Evolutionary conservation across 2,329 filamentous ascomycete species (phyloP), one percentile per base, ranked within the genome.

Genomic region (Cryphonectria radicalis): DNA sequence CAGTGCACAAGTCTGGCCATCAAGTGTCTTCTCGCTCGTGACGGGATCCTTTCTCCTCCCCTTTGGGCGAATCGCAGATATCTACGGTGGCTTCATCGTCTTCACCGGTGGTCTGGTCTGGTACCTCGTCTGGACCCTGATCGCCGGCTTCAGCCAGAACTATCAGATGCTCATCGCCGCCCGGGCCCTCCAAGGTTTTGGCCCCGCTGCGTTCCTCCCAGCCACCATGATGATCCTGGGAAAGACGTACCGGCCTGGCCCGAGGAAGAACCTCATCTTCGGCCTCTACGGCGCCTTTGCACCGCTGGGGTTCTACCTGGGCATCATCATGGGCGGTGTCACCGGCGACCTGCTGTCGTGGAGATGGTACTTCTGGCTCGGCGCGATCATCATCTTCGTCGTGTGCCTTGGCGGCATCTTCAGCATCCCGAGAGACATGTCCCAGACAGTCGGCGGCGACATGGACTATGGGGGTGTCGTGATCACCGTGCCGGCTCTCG

Each of bases 101-200:
- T 92, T 91, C 75, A 82, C 90, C 3, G 80, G 77, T 40, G 90
- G 91, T 4, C 82, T 89, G 40, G 74, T 82, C 57, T 92, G 92
- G 93, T 87, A 93, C 66, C 79, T 88, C 10, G 73, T 91, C 53
- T 95, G 92, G 88, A 90, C 88, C 13, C 80, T 95, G 68, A 82
- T 93, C 68, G 88, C 87, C 22, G 93, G 92, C 14, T 93, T 95
- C 80, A 90, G 89, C 71, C 82, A 83, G 68, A 91, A 88, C 79
- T 86, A 90, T 72, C 79, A 89, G 66, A 92, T 94, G 90, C 84
- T 95, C 73, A 91, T 93, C 74, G 83, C 92, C 69, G 92, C 90
- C 77, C 90, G 93, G 67, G 92, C 92, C 11, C 81, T 94, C 60
- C 92, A 94, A 79, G 93, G 93, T 0, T 81, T 95, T 13, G 93